Evolutionary conservation across 2,329 filamentous ascomycete species (phyloP).

Genomic region (Calonectria ilicicola): DNA sequence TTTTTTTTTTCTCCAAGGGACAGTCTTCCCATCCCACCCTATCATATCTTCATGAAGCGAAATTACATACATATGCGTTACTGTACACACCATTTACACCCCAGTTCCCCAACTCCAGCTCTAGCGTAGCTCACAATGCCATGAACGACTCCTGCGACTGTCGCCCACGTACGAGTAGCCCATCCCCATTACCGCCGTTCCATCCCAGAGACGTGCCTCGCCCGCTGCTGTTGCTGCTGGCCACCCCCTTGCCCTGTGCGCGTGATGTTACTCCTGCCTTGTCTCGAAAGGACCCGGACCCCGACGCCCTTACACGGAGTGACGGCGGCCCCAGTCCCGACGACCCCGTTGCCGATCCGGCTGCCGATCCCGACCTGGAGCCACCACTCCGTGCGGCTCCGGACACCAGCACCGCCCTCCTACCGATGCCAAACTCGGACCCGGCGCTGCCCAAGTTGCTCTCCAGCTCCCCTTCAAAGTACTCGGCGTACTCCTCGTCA

Average conservation of each 20-base stretch:
- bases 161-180: neutral
- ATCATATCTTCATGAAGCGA: slow-evolving; percentile 18
- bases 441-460: neutral
- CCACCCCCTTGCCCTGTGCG: neutral
- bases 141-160: slow-evolving; percentile 22
- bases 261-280: neutral
- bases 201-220: slow-evolving; percentile 1
- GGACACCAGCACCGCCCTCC: slow-evolving; percentile 8
- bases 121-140: slow-evolving; percentile 1
- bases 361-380: slow-evolving; percentile 8
- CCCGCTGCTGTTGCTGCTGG: neutral
- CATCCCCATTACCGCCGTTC: neutral
- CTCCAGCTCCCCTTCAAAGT: slow-evolving; percentile 13
- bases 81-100: neutral
- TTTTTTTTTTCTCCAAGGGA: neutral
- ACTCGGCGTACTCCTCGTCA: slow-evolving; percentile 20
- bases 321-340: no score
- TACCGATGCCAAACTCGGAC: slow-evolving; percentile 5
- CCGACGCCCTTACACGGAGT: neutral
- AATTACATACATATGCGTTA: slow-evolving; percentile 18
- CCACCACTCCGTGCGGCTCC: slow-evolving; percentile 10
- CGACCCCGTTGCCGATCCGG: neutral
- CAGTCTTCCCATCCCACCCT: neutral
- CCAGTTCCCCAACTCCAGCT: no score
- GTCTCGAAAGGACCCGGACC: neutral